A percentile compares a stretch with the other conserved stretches of the same genome.
Conservation (phyloP, 805 yeast genomes). For the Candida ipomoeae region DNA sequence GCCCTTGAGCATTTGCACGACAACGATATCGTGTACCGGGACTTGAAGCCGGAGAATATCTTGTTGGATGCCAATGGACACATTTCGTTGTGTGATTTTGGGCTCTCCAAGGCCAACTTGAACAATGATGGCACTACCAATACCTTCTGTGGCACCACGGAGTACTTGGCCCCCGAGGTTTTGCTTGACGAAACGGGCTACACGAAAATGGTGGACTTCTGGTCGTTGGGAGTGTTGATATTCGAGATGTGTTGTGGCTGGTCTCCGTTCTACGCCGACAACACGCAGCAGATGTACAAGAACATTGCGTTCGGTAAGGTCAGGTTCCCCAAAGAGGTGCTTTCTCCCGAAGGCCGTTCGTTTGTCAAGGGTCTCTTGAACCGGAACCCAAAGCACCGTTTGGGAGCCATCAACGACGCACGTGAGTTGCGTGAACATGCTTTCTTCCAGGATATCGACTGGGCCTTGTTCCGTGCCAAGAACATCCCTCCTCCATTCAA, state of each 20-base stretch:
- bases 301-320: conserved; percentile 98
- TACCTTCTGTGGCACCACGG: conserved; percentile 98
- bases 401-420: conserved; percentile 90
- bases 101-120: conserved; percentile 89
- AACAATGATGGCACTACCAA: conserved; percentile 85
- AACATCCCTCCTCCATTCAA: conserved; percentile 94
- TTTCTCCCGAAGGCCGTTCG: conserved; percentile 88
- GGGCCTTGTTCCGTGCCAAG: conserved; percentile 75
- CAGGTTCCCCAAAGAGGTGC: conserved; percentile 91
- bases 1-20: conserved; percentile 94
- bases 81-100: conserved; percentile 95
- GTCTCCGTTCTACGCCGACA: conserved; percentile 98
- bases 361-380: conserved; percentile 93
- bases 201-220: conserved; percentile 98
- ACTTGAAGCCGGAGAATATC: conserved; percentile 95
- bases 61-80: conserved; percentile 95
- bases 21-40: conserved; percentile 93
- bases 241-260: conserved; percentile 99
- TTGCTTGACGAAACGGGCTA: conserved; percentile 93
- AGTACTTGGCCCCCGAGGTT: conserved; percentile 96
- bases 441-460: conserved; percentile 86
- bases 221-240: conserved; percentile 95
- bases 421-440: conserved; percentile 89
- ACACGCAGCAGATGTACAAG: conserved; percentile 97
- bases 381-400: conserved; percentile 91